These are phyloP conservation scores for Lachancea lanzarotensis DNA, from an alignment of 805 yeast species.

Conservation along the genomic window DNA sequence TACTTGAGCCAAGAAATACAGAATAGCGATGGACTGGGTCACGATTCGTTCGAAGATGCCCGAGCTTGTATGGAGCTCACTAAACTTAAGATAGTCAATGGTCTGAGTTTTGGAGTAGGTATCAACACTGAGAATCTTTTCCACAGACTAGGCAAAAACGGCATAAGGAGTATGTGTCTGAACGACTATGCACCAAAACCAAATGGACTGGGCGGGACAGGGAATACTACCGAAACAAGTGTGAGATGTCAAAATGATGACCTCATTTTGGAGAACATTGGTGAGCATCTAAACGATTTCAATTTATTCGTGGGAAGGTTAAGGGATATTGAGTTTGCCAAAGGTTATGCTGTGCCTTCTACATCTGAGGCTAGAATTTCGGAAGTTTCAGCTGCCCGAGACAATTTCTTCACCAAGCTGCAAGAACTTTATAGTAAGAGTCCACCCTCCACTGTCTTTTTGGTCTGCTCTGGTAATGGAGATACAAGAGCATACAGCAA, in stretches of 20 bases:
- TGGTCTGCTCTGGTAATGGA: conserved; percentile 59
- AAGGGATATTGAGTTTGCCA: conserved; percentile 49
- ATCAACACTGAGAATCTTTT: conserved; percentile 39
- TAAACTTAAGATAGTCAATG: conserved; percentile 61
- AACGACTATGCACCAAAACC: conserved; percentile 32
- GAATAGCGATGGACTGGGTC: conserved; percentile 54
- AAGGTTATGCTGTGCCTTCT: conserved; percentile 30
- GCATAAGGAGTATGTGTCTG: conserved; percentile 26
- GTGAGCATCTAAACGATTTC: conserved; percentile 33
- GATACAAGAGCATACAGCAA: conserved; percentile 41
- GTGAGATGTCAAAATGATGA: conserved; percentile 52
- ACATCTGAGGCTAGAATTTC: conserved; percentile 9
- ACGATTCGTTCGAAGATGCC: conserved; percentile 85
- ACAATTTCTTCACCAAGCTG: conserved; percentile 41
- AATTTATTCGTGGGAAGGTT: conserved; percentile 51
- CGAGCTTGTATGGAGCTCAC: conserved; percentile 70
- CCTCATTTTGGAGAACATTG: conserved; percentile 43
- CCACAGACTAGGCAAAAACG: conserved; percentile 31
- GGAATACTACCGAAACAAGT: conserved; percentile 30
- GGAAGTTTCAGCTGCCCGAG: conserved; percentile 10
- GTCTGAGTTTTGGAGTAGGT: conserved; percentile 55
- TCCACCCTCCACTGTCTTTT: conserved; percentile 54
- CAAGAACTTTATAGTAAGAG: conserved; percentile 42
- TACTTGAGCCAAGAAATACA: conserved; percentile 60
- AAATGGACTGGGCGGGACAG: conserved; percentile 18